phyloP scores from a whole-genome alignment of 345 rosid species.

The Turritis glabra region DNA sequence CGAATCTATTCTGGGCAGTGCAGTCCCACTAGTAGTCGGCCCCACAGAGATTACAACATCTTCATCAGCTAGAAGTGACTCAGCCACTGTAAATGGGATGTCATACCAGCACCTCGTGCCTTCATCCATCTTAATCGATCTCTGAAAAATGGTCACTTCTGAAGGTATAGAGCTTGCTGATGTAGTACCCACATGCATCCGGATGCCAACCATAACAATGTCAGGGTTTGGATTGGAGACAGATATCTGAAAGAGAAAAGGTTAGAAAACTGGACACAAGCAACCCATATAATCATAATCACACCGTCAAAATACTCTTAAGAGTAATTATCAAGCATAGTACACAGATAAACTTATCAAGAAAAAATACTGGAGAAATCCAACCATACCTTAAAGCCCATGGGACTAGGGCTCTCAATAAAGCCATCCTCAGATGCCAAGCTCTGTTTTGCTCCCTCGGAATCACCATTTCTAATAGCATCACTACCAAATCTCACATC shows the following conservation, averaged over 20 bases:
- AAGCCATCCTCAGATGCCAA: constrained; percentile 93
- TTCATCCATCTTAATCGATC: constrained; percentile 90
- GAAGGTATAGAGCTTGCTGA: constrained; percentile 93
- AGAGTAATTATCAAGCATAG: constrained; percentile 15
- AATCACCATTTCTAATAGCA: constrained; percentile 89
- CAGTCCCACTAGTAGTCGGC: constrained; percentile 76
- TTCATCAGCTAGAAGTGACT: constrained; percentile 97
- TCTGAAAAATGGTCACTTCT: constrained; percentile 84
- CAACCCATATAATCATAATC: not conserved
- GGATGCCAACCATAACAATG: constrained; percentile 97
- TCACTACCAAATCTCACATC: constrained; percentile 93
- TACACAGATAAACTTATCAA: constrained; percentile 1
- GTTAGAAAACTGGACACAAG: constrained; percentile 11
- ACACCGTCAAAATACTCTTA: constrained; percentile 4
- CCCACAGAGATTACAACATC: constrained; percentile 84
- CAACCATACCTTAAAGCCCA: constrained; percentile 82
- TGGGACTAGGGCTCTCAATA: constrained; percentile 80
- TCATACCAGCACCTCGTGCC: constrained; percentile 98
- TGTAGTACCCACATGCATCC: constrained; percentile 86
- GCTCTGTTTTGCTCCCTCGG: constrained; percentile 90
- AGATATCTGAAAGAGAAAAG: constrained; percentile 61
- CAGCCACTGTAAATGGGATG: constrained; percentile 92
- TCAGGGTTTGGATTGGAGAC: constrained; percentile 93
- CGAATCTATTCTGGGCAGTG: constrained; percentile 80
- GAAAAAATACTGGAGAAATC: constrained; percentile 9